phyloP scores from a whole-genome alignment of 768 basidiomycete species.

The Candolleomyces eurysporus region DNA sequence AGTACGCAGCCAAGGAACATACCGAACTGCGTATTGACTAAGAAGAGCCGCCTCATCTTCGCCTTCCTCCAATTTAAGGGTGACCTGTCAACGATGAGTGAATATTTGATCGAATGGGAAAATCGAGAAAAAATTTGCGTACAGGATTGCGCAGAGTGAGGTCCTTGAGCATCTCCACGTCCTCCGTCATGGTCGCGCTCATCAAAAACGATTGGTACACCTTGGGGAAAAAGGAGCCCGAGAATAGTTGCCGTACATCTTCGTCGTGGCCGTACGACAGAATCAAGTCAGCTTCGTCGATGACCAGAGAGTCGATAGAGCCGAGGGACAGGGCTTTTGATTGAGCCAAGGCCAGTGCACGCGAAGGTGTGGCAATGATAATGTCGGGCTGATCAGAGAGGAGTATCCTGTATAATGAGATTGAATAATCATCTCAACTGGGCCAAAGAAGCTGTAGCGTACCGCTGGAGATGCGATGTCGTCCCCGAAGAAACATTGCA shows the following conservation, averaged over 20 bases:
- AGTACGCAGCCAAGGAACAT: conserved; percentile 14
- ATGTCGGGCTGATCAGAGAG: conserved; percentile 42
- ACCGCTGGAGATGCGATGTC: conserved; percentile 72
- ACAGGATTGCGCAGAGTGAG: conserved; percentile 86
- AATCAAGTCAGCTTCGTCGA: conserved; percentile 97
- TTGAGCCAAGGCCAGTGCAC: conserved; percentile 32
- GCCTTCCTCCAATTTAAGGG: conserved; percentile 84
- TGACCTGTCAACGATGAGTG: conserved; percentile 41
- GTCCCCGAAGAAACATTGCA: conserved; percentile 79
- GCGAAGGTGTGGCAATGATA: conserved; percentile 38
- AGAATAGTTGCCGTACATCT: conserved; percentile 72
- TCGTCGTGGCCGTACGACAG: conserved; percentile 96
- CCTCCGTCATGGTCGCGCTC: conserved; percentile 97
- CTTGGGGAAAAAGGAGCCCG: conserved; percentile 69
- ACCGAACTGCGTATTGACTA: conserved; percentile 85
- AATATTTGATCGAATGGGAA: background rate
- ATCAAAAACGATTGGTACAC: conserved; percentile 92
- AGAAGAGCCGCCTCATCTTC: conserved; percentile 80
- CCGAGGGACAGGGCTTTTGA: conserved; percentile 55
- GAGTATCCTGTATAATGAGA: conserved; percentile 24
- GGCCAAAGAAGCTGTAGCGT: conserved; percentile 6
- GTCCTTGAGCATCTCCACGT: conserved; percentile 89
- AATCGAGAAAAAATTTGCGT: conserved; percentile 24
- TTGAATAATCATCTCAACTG: background rate
- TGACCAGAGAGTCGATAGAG: conserved; percentile 80